These are phyloP conservation scores for Populus davidiana DNA, from an alignment of 345 rosid genomes.

Conservation along the genomic window DNA sequence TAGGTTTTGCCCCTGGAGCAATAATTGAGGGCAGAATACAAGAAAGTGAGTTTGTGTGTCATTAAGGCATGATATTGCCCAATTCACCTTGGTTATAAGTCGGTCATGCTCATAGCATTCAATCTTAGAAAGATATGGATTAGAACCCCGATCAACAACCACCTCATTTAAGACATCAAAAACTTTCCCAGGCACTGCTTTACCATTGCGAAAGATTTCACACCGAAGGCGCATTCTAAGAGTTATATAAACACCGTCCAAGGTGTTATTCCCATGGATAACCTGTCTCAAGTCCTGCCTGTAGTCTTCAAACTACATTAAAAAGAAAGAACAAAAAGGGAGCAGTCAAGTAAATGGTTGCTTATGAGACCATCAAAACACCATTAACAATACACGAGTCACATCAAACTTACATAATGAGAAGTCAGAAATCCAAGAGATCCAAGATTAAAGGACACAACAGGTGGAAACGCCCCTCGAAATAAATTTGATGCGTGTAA, in stretches of 20 bases:
- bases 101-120: slow-evolving; percentile 97
- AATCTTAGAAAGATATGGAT: slow-evolving; percentile 95
- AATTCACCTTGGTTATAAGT: slow-evolving; percentile 82
- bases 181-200: slow-evolving; percentile 87
- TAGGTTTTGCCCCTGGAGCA: slow-evolving; percentile 1
- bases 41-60: neutral
- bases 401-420: slow-evolving; percentile 56
- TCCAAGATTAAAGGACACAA: slow-evolving; percentile 93
- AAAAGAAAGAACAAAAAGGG: slow-evolving; percentile 8
- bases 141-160: slow-evolving; percentile 96
- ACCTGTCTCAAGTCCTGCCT: slow-evolving; percentile 80
- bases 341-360: slow-evolving; percentile 4
- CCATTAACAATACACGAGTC: neutral
- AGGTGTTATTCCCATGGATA: slow-evolving; percentile 74
- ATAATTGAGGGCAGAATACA: neutral
- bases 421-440: slow-evolving; percentile 98
- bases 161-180: slow-evolving; percentile 91
- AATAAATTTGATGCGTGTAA: slow-evolving; percentile 93
- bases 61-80: neutral
- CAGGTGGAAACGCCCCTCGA: slow-evolving; percentile 91
- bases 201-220: slow-evolving; percentile 83
- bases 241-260: slow-evolving; percentile 93
- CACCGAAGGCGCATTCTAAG: slow-evolving; percentile 92
- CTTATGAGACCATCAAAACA: slow-evolving; percentile 8
- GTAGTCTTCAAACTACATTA: slow-evolving; percentile 68